Evolutionary conservation across 2,329 filamentous ascomycete species (phyloP), one percentile per base, ranked within the genome.

Genomic region (Aspergillus ibericus): DNA sequence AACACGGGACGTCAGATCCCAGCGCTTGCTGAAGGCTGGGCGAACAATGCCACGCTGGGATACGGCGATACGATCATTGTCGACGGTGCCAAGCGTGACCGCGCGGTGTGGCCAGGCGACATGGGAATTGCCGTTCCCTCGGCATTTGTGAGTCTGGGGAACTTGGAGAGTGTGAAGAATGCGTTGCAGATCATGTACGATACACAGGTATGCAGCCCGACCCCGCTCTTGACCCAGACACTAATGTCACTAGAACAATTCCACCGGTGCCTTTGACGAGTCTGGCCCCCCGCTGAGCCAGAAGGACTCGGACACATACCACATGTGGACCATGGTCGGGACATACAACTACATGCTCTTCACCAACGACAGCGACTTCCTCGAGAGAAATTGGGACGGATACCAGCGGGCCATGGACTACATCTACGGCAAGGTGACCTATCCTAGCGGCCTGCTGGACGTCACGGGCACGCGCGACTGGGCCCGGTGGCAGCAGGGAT

Each of bases 311-410:
- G 73, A 75, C 36, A 74, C 72, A 7, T 75, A 75, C 55, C 73
- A 75, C 51, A 78, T 85, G 66, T 83, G 82, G 73, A 81, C 80
- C 1, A 78, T 87, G 70, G 82, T 87, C 44, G 83, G 83, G 2
- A 82, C 81, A 5, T 83, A 83, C 67, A 83, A 85, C 53, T 86
- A 86, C 63, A 76, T 84, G 46, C 73, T 85, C 2, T 86, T 80
- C 63, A 82, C 82, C 0, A 81, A 81, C 22, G 82, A 87, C 56
- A 71, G 78, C 4, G 69, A 67, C 0, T 86, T 83, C 56, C 66
- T 86, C 12, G 60, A 66, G 4, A 55, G 64, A 5, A 79, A 80
- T 25, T 86, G 83, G 83, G 62, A 71, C 0, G 75, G 74, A 3
- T 85, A 85, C 62, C 68, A 77, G 6, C 67, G 68, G 7, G 83